Evolutionary conservation across 108 stramenopile species (phyloP), one percentile per base, ranked within the genome.

Genomic region (Fragilariopsis cylindrus): DNA sequence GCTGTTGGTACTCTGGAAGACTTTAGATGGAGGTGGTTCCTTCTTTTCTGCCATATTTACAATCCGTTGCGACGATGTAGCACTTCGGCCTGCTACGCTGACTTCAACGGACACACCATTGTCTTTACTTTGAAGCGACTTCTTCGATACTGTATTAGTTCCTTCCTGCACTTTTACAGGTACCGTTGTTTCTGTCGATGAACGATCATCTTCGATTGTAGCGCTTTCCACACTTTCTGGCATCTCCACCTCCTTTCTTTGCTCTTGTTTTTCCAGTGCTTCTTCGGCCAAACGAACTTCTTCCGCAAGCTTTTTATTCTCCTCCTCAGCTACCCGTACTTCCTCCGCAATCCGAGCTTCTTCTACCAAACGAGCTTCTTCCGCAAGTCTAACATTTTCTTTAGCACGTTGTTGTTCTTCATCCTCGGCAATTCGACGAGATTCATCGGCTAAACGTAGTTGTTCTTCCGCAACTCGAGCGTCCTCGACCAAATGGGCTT

Each of bases 211-310:
- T 60, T 7, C 21, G 16, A 21, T 0, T 3, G 50, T 3, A 52
- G 50, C 12, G 2, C 50, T 52, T 13, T 52, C 0, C 2, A 1
- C 50, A 52, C 12, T 13, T 52, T 52, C 50, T 52, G 9, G 2
- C 9, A 52, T 52, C 13, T 52, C 13, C 50, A 52, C 50, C 55
- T 19, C 5, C 9, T n/a, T 56, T 19, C 7, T n/a, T n/a, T 19
- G 55, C 55, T 56, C 11, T 9, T 19, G 1, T 1, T 21, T 60
- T 30, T 60, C 58, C 19, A 41, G 4, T 60, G 9, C 18, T 9
- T n/a, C n/a, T 40, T 60, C 58, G n/a, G 58, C 18, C 58, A 60
- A 1, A n/a, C 58, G 58, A 41, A 44, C 62, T 43, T 63, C 42
- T 63, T 63, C 62, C 5, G 5, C 4, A 43, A 63, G 43, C 40